A percentile compares a stretch with the other conserved stretches of the same genome.
Conservation (phyloP, 2,329 filamentous ascomycete species). For the Colletotrichum destructivum region DNA sequence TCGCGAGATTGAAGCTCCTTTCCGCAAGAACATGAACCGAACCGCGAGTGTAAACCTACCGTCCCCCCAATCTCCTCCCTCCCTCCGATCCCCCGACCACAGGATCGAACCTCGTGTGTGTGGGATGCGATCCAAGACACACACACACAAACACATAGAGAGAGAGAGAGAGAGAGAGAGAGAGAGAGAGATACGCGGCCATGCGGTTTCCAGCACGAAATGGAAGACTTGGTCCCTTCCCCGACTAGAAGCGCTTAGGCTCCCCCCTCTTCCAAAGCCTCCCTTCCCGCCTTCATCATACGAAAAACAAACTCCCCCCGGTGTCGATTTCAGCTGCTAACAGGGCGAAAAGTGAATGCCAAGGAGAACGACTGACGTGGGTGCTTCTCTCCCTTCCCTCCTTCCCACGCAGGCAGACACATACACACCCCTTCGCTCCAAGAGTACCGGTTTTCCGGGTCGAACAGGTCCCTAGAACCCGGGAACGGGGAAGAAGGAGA, state of each 20-base stretch:
- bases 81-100: not conserved
- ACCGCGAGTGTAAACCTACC: slow-evolving; percentile 1
- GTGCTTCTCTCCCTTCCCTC: too few relatives aligned
- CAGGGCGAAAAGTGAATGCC: slow-evolving; percentile 18
- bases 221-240: too few relatives aligned
- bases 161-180: too few relatives aligned
- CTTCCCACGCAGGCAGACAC: slow-evolving; percentile 2
- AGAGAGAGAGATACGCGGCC: not conserved
- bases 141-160: too few relatives aligned
- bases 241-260: slow-evolving; percentile 23
- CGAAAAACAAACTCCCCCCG: slow-evolving; percentile 17
- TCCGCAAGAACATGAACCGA: not conserved
- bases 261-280: not conserved
- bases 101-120: slow-evolving; percentile 25
- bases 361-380: too few relatives aligned
- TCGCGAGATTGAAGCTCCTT: too few relatives aligned
- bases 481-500: slow-evolving; percentile 3
- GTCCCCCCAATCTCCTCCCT: not conserved
- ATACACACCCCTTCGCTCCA: slow-evolving; percentile 14
- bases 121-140: slow-evolving; percentile 36
- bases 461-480: slow-evolving; percentile 12
- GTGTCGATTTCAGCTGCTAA: slow-evolving; percentile 38
- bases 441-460: slow-evolving; percentile 33
- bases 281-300: not conserved
- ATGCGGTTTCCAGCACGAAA: not conserved